A percentile compares a stretch with the other conserved stretches of the same genome.
Evolutionary conservation across 179 eudicot genomes (phyloP).

Genomic region (Heliamphora pulchella): DNA sequence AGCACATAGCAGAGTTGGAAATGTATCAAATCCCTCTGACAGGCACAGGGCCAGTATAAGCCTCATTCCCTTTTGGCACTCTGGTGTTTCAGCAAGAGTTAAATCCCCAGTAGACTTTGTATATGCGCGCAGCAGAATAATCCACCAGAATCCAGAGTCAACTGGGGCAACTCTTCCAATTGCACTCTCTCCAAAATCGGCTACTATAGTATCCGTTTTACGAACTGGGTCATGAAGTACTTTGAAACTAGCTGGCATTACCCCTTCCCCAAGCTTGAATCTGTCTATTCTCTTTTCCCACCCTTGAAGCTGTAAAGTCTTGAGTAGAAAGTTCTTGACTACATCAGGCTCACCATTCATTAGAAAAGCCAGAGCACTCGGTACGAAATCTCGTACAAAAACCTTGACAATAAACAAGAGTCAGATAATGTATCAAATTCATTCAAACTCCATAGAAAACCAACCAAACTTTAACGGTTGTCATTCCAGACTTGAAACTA

Average conservation of each 20-base stretch:
- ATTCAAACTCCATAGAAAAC: background rate
- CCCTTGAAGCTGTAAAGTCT: conserved; percentile 90
- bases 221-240: conserved; percentile 84
- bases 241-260: conserved; percentile 95
- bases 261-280: conserved; percentile 93
- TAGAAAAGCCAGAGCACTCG: conserved; percentile 92
- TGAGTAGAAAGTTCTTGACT: conserved; percentile 76
- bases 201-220: conserved; percentile 74
- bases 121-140: conserved; percentile 85
- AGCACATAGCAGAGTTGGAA: conserved; percentile 87
- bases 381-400: conserved; percentile 92
- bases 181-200: conserved; percentile 96
- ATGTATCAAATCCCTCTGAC: conserved; percentile 90
- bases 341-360: conserved; percentile 98
- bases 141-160: conserved; percentile 99
- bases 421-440: background rate
- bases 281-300: conserved; percentile 92
- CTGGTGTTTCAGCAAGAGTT: conserved; percentile 73
- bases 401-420: conserved; percentile 40
- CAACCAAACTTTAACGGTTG: background rate
- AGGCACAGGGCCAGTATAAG: conserved; percentile 71
- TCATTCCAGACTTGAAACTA: background rate
- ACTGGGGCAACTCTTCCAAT: conserved; percentile 97
- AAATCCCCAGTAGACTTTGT: conserved; percentile 87
- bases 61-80: conserved; percentile 94